phyloP scores from a whole-genome alignment of 163 green algal species.

The Prototheca wickerhamii region DNA sequence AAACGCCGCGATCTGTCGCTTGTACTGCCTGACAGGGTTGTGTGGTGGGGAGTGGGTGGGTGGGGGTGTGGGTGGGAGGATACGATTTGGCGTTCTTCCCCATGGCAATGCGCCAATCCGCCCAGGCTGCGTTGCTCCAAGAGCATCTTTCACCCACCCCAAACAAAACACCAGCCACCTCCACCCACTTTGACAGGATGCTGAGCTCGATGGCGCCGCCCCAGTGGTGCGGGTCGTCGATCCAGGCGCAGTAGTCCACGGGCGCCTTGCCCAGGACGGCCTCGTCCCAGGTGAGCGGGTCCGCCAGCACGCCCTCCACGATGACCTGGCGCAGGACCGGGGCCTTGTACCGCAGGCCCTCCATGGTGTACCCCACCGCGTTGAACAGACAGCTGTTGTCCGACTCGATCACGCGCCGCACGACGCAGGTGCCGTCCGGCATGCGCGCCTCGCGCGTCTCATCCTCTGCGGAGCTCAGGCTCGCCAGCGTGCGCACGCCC shows the following conservation, averaged over 20 bases:
- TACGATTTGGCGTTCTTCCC: no score
- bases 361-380: constrained; percentile 64
- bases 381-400: constrained; percentile 82
- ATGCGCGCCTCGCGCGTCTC: no score
- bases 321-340: constrained; percentile 12
- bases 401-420: constrained; percentile 48
- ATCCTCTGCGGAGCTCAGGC: no score
- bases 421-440: constrained; percentile 47
- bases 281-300: constrained; percentile 74
- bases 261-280: constrained; percentile 75
- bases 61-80: no score
- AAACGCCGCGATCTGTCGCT: constrained; percentile 79
- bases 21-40: constrained; percentile 41
- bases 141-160: no score
- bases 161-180: no score
- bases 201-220: constrained; percentile 92
- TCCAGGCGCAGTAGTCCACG: constrained; percentile 63
- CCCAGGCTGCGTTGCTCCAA: no score
- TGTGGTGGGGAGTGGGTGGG: neutral
- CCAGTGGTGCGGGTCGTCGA: constrained; percentile 52
- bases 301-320: constrained; percentile 50
- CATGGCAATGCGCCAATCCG: no score
- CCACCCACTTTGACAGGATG: constrained; percentile 54
- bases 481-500: neutral
- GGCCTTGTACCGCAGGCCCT: constrained; percentile 24